Evolutionary conservation across 495 filamentous ascomycete species (phyloP), one percentile per base, ranked within the genome.

Genomic region (Beverwykella pulmonaria): DNA sequence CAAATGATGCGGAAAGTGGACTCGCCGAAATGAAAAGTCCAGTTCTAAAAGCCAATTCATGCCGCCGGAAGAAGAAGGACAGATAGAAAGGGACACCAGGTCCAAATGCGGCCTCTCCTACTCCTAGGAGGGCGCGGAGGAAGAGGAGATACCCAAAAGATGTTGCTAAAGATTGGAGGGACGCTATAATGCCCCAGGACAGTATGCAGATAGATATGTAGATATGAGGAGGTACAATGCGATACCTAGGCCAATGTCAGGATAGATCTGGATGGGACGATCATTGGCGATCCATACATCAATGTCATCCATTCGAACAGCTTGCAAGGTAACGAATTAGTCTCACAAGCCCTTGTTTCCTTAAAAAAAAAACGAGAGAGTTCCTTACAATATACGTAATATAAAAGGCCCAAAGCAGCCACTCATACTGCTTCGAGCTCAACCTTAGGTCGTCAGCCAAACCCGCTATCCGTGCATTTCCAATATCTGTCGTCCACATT

Each of bases 1-100:
- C 90, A 72, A 96, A 96, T 14, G 88, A 89, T 26, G 88, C 92
- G 0, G 92, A 91, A 14, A 95, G 78, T 0, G 92, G 92, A 0
- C 90, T 90, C 0, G 90, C 88, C 0, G 89, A 88, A 6, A 95
- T 76, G 75, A 92, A 93, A 20, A 96, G 73, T 44, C 92, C 92
- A 57, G 86, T 88, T 10, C 92, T 83, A 34, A 95, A 77, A 17
- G 91, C 92, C 0, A 96, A 76, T 72, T 94, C 92, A 46, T 87
- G 81, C 5, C 92, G 83, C 22, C 87, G 84, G 72, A 95, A 97
- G 80, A 96, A 96, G 78, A 93, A 94, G 0, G 87, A 90, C 0
- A 96, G 80, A 2, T 93, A 79, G 65, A 88, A 93, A 0, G 90
- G 90, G 5, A 92, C 79, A 2, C 86, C 86, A 58, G 68, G 75